These are phyloP conservation scores for Fusarium sp. DNA, from an alignment of 2,329 filamentous ascomycete species.

Conservation along the genomic window DNA sequence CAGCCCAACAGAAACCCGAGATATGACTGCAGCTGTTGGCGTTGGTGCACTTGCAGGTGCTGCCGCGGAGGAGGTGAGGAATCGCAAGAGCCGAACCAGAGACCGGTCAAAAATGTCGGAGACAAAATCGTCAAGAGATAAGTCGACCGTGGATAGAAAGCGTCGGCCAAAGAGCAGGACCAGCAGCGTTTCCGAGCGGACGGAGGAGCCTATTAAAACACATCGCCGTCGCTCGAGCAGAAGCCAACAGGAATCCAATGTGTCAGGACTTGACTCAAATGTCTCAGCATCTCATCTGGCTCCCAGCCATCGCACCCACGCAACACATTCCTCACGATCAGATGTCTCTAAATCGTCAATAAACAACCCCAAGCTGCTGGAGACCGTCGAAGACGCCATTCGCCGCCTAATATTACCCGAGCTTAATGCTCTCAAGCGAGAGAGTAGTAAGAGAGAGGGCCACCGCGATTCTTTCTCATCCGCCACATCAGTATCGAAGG, in stretches of 20 bases:
- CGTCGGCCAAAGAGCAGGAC: conserved; percentile 62
- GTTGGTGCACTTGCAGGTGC: conserved; percentile 54
- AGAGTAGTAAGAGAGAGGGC: conserved; percentile 83
- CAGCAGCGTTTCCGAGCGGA: conserved; percentile 63
- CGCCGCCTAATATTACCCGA: conserved; percentile 91
- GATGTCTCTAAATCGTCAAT: conserved; percentile 77
- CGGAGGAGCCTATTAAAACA: conserved; percentile 61
- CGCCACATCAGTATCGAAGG: conserved; percentile 66
- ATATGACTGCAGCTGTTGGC: conserved; percentile 55
- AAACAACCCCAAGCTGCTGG: conserved; percentile 90
- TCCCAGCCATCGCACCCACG: conserved; percentile 67
- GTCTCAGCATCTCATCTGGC: conserved; percentile 66
- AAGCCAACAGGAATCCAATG: conserved; percentile 64
- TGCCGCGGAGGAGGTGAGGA: conserved; percentile 59
- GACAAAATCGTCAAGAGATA: conserved; percentile 59
- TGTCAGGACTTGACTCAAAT: conserved; percentile 68
- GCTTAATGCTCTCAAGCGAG: conserved; percentile 89
- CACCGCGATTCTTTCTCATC: conserved; percentile 75
- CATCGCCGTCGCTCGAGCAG: conserved; percentile 65
- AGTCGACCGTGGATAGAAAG: conserved; percentile 61
- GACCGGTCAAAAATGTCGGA: conserved; percentile 59
- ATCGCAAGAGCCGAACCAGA: conserved; percentile 60
- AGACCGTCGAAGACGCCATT: conserved; percentile 94
- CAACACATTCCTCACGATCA: conserved; percentile 66
- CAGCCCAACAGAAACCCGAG: conserved; percentile 55